Conservation (phyloP, 352 stramenopile species). For the Phytophthora rubi region DNA sequence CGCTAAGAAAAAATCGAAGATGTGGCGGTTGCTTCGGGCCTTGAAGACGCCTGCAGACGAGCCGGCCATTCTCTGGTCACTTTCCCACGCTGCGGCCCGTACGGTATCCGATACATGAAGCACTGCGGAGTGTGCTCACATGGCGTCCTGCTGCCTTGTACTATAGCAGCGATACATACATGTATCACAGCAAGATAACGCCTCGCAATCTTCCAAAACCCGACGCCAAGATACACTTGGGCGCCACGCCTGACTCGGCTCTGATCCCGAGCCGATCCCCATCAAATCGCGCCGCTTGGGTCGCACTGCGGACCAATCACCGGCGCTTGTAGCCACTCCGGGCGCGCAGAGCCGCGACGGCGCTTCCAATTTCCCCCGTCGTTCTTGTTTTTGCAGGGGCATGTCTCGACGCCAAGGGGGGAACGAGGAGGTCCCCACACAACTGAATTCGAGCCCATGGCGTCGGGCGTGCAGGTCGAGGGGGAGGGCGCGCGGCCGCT, state of each 20-base stretch:
- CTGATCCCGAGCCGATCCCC: background rate
- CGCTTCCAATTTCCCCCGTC: background rate
- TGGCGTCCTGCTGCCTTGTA: too few relatives aligned
- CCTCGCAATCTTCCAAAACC: background rate
- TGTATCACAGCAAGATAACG: too few relatives aligned
- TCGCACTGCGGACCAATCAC: background rate
- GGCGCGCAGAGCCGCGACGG: background rate
- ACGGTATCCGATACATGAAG: too few relatives aligned
- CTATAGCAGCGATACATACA: too few relatives aligned
- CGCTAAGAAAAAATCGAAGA: constrained; percentile 33
- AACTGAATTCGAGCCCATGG: constrained; percentile 35
- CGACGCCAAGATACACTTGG: too few relatives aligned
- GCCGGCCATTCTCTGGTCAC: constrained; percentile 19
- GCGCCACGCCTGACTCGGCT: background rate
- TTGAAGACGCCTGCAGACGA: background rate
- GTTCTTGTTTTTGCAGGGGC: too few relatives aligned
- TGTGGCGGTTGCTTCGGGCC: constrained; percentile 9
- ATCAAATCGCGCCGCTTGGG: background rate
- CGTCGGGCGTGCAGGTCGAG: constrained; percentile 23
- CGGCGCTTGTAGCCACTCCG: background rate
- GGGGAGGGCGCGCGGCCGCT: background rate
- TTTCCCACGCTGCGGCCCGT: constrained; percentile 1
- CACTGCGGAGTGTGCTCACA: too few relatives aligned
- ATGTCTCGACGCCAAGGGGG: constrained; percentile 28
- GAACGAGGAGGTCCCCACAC: constrained; percentile 6